Base-by-base conservation (phyloP, 1,284 basidiomycete species). In the Boletus sp. region DNA sequence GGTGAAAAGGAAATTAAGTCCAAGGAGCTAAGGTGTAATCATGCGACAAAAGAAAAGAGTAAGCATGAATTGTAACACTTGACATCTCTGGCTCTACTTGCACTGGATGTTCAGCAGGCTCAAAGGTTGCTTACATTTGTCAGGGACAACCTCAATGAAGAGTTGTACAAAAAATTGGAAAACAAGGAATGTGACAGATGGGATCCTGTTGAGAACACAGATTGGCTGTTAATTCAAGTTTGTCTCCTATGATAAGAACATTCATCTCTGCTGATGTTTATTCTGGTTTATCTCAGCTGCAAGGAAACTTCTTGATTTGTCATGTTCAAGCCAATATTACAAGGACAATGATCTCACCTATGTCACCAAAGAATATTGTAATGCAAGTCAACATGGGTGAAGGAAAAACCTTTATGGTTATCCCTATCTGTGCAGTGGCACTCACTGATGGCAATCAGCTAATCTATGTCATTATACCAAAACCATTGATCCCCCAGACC, bases 171-270 rank as follows among this genome's bases (percentile, higher is more conserved):
- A 17, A 49, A 57, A 6, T 35, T 57, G 17, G 49, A 51, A 14
- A 57, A 44, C 19, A 40, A 46, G 1, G 49, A 23, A 28, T 51
- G 56, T 17, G 40, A 51, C 9, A 49, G 40, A n/a, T 52, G 49
- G 40, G 40, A 44, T 35, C 19, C 40, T 16, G 11, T 6, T 1
- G 19, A 44, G 23, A 4, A 57, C 23, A 48, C 49, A 14, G 56
- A 57, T n/a, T 57, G 56, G 56, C 19, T 57, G 19, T 44, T 57
- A 7, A 57, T 52, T n/a, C 56, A 57, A 23, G 55, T 51, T 21
- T 21, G 37, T 27, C 14, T 10, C 9, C 25, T n/a, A 13, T 19
- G 17, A 23, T n/a, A 11, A 10, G 10, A 27, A 37, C 6, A n/a
- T 21, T 4, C 35, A 23, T 49, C 28, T 40, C 7, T 23, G 6